Evolutionary conservation across 2,329 filamentous ascomycete genomes (phyloP), one percentile per base, ranked within the genome.

Genomic region (Alternaria conjuncta): DNA sequence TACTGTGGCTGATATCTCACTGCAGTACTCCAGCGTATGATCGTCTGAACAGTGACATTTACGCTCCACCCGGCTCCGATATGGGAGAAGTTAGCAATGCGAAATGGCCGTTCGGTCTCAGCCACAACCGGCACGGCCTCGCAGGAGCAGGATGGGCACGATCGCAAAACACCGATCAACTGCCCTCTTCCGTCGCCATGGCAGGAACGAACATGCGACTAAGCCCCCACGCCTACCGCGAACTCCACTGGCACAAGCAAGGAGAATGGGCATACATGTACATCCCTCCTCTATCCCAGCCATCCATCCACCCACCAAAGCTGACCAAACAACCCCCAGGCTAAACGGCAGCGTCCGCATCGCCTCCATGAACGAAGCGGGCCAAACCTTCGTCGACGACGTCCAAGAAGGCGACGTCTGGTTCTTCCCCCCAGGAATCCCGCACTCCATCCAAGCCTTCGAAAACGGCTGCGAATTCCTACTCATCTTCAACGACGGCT

Each of bases 161-260:
- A 50, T 79, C 81, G 53, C 81, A 83, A 62, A 82, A 82, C 46
- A 64, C 74, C 13, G 70, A 78, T 15, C 66, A 80, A 12, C 66
- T 83, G 1, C 81, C 81, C 0, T 68, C 81, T 26, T 78, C 81
- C 6, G 81, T 73, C 13, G 76, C 75, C 10, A 82, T 83, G 79
- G 81, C 81, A 9, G 81, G 81, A 41, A 80, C 82, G 0, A 78
- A 83, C 59, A 82, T 83, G 81, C 72, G 79, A 50, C 69, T 80
- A 1, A 74, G 74, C 25, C 78, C 80, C 0, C 66, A 86, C 25
- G 87, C 85, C 0, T 89, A 89, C 64, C 84, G 89, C 20, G 88
- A 90, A 73, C 78, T 90, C 21, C 89, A 91, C 67, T 91, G 86
- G 86, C 87, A 89, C 67, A 86, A 83, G 41, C 82, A 84, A 43